A percentile compares a stretch with the other conserved stretches of the same genome.
Conservation (phyloP, 345 rosid genomes). For the Aethionema arabicum region DNA sequence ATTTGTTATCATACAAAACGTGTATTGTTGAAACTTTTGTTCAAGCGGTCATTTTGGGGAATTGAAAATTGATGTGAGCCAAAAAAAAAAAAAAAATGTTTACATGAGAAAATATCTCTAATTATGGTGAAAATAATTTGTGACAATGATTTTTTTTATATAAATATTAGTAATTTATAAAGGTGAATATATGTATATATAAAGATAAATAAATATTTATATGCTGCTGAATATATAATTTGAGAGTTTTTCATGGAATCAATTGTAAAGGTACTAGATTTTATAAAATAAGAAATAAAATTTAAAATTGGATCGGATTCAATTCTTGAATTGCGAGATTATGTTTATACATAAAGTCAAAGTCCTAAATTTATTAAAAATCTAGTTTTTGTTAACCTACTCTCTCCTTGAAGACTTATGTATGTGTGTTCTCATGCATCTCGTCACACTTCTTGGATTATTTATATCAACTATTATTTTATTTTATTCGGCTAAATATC, state of each 20-base stretch:
- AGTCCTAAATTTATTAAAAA: neutral
- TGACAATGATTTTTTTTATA: too few relatives aligned
- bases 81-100: conserved; percentile 1
- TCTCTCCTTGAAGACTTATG: conserved; percentile 26
- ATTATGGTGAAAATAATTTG: neutral
- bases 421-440: conserved; percentile 28
- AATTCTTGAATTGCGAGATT: neutral
- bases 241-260: too few relatives aligned
- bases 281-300: too few relatives aligned
- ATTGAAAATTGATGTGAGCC: too few relatives aligned
- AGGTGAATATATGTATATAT: too few relatives aligned
- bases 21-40: neutral
- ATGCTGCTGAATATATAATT: too few relatives aligned
- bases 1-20: neutral
- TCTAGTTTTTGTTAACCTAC: conserved; percentile 30
- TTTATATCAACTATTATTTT: neutral
- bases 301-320: neutral
- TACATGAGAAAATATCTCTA: neutral
- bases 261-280: too few relatives aligned
- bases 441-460: conserved; percentile 20
- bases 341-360: conserved; percentile 21
- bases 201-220: too few relatives aligned
- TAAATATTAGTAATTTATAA: too few relatives aligned
- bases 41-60: neutral
- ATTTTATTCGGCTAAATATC: neutral